phyloP scores from a whole-genome alignment of 495 filamentous ascomycete species.

The Thermothielavioides terrestris region DNA sequence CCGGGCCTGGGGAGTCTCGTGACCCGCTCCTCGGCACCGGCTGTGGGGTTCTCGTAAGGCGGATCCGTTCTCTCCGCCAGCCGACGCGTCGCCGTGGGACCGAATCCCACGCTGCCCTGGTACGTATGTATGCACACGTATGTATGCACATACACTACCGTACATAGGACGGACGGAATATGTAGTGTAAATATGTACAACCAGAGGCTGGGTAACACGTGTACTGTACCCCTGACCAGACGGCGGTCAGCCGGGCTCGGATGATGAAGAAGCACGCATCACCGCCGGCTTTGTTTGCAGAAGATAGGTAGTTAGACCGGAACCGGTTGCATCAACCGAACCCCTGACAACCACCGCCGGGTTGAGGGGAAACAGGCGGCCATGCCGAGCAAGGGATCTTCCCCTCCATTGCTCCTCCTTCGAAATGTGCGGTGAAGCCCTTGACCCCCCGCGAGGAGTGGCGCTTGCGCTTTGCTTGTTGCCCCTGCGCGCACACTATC shows the following conservation, averaged over 20 bases:
- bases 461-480: conserved; percentile 1
- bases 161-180: too few relatives aligned
- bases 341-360: conserved; percentile 4
- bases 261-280: neutral
- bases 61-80: neutral
- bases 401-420: neutral
- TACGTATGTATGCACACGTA: too few relatives aligned
- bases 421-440: conserved; percentile 14
- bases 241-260: conserved; percentile 5
- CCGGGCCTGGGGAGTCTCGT: conserved; percentile 1
- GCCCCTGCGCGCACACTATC: neutral
- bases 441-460: neutral
- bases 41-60: neutral
- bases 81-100: neutral
- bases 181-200: too few relatives aligned
- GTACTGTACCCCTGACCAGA: conserved; percentile 17
- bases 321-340: conserved; percentile 2
- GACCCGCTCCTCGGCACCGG: neutral
- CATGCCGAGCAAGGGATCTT: conserved; percentile 10
- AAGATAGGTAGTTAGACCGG: neutral
- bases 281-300: conserved; percentile 6
- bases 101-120: neutral
- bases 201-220: conserved; percentile 16
- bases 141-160: too few relatives aligned
- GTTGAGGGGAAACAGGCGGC: conserved; percentile 2